A percentile compares a stretch with the other conserved stretches of the same genome.
Conservation (phyloP, 2,329 filamentous ascomycete genomes). For the Paracoccidioides brasiliensis region DNA sequence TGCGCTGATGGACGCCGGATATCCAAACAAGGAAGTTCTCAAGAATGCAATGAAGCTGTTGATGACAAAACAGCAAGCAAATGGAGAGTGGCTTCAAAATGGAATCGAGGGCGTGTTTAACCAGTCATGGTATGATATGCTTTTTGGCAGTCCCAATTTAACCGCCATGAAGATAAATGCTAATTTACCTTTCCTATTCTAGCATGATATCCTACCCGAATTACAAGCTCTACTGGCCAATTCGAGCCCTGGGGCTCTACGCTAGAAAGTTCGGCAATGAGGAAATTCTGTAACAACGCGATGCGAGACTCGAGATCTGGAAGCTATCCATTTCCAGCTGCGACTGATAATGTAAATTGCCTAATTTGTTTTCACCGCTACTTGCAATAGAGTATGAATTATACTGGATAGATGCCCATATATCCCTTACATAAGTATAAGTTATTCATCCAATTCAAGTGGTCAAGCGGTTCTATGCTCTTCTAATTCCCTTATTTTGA, state of each 20-base stretch:
- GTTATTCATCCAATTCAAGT: background rate
- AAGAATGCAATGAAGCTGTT: constrained; percentile 64
- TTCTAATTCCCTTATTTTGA: background rate
- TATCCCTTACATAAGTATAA: background rate
- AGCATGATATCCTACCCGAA: constrained; percentile 98
- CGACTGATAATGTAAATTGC: background rate
- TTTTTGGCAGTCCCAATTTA: constrained; percentile 13
- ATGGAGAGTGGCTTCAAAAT: constrained; percentile 92
- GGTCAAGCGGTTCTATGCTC: background rate
- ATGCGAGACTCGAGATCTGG: too few species aligned
- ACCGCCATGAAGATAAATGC: background rate
- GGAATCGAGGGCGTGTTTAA: constrained; percentile 98
- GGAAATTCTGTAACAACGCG: constrained; percentile 28
- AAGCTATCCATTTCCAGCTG: background rate
- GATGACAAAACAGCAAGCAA: constrained; percentile 69
- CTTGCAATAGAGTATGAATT: background rate
- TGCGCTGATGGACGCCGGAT: constrained; percentile 68
- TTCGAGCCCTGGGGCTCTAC: constrained; percentile 90
- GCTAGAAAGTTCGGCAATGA: constrained; percentile 57
- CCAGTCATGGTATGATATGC: constrained; percentile 63
- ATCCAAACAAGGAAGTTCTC: constrained; percentile 60
- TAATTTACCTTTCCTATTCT: constrained; percentile 14
- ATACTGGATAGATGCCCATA: background rate
- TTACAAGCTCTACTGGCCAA: constrained; percentile 93
- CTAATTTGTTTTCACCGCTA: background rate